A percentile compares a stretch with the other conserved stretches of the same genome.
phyloP scores from a whole-genome alignment of 257 asterid species.

The Ocimum tenuiflorum region DNA sequence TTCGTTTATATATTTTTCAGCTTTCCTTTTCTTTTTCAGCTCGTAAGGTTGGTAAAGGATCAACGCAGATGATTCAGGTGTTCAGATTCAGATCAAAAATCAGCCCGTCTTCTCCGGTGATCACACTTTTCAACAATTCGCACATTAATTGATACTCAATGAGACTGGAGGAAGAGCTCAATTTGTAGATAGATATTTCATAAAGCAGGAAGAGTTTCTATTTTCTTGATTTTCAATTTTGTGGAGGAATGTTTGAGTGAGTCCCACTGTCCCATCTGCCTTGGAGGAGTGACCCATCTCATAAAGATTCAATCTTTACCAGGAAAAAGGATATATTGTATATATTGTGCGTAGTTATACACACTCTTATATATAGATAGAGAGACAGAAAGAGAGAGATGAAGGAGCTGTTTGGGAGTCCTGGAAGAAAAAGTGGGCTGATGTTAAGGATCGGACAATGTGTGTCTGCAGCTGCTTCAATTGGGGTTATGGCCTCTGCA shows the following conservation, averaged over 20 bases:
- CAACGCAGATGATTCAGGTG: slow-evolving; percentile 13
- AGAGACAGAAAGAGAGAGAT: slow-evolving; percentile 24
- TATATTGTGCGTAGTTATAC: background rate
- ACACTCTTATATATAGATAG: background rate
- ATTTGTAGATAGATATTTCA: background rate
- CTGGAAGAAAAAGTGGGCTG: slow-evolving; percentile 78
- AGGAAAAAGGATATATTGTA: slow-evolving; percentile 4
- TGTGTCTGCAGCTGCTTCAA: slow-evolving; percentile 46
- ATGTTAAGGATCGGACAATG: slow-evolving; percentile 61
- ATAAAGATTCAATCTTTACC: slow-evolving; percentile 40
- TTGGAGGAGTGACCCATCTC: slow-evolving; percentile 20
- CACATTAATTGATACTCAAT: background rate
- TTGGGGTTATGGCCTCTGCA: slow-evolving; percentile 76
- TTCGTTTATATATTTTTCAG: background rate
- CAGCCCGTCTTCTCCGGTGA: background rate
- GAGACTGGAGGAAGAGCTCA: slow-evolving; percentile 10
- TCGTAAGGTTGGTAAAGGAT: slow-evolving; percentile 5
- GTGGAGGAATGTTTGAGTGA: slow-evolving; percentile 32
- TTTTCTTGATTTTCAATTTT: slow-evolving; percentile 8
- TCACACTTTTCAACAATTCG: background rate
- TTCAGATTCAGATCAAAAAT: slow-evolving; percentile 23
- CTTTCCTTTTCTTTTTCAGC: slow-evolving; percentile 5
- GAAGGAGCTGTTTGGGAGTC: slow-evolving; percentile 82
- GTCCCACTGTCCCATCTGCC: slow-evolving; percentile 20
- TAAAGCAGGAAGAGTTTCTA: no score